Conservation (phyloP, 495 filamentous ascomycete genomes). For the Tuber aestivum region DNA sequence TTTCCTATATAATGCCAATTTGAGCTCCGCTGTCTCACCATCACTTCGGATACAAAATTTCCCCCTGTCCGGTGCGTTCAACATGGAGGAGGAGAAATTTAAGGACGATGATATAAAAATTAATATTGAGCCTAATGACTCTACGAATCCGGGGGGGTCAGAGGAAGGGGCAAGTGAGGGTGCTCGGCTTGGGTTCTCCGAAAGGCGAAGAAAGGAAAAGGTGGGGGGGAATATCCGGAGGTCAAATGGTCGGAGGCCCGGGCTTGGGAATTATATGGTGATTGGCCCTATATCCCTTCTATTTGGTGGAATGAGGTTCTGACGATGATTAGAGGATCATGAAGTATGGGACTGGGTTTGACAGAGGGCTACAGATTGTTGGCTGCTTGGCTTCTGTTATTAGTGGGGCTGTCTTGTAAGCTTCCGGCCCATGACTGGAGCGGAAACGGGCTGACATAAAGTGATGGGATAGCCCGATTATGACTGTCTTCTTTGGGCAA, state of each 20-base stretch:
- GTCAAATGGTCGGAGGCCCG: background rate
- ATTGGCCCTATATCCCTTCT: background rate
- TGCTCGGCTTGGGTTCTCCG: background rate
- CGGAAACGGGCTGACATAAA: background rate
- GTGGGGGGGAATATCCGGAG: background rate
- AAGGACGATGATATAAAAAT: background rate
- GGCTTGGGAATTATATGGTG: background rate
- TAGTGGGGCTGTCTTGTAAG: conserved; percentile 26
- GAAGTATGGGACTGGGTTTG: conserved; percentile 19
- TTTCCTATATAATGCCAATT: background rate
- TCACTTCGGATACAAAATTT: too few relatives aligned
- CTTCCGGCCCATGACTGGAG: background rate
- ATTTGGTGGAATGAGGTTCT: background rate
- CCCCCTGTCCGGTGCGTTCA: background rate
- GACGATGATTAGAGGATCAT: conserved; percentile 22
- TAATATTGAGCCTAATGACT: background rate
- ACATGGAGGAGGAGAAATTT: background rate
- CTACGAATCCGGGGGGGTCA: background rate
- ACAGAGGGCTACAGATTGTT: conserved; percentile 23
- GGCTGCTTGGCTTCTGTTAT: conserved; percentile 20
- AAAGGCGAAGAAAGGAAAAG: background rate
- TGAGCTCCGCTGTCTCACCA: too few relatives aligned
- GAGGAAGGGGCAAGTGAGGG: background rate
- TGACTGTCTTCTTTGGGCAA: conserved; percentile 43
- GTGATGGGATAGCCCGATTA: conserved; percentile 28